These are phyloP conservation scores for Davidsoniella neocaledoniae DNA, from an alignment of 2,329 filamentous ascomycete genomes.

Conservation along the genomic window DNA sequence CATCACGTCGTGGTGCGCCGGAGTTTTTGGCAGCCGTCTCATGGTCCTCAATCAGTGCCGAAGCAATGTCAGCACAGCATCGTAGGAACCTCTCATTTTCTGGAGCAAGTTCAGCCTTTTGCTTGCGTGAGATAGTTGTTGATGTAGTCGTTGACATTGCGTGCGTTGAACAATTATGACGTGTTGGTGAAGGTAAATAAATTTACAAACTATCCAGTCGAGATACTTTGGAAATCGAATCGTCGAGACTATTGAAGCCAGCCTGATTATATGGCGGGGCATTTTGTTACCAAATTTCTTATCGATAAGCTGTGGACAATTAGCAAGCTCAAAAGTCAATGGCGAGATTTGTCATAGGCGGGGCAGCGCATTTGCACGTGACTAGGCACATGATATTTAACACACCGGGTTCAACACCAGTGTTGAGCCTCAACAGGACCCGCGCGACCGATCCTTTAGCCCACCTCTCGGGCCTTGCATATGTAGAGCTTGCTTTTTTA, in stretches of 20 bases:
- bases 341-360: neutral
- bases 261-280: neutral
- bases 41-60: slow-evolving; percentile 84
- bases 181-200: neutral
- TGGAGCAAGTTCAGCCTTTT: slow-evolving; percentile 56
- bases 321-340: neutral
- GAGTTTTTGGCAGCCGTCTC: slow-evolving; percentile 56
- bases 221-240: neutral
- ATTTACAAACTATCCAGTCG: neutral
- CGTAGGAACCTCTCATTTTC: slow-evolving; percentile 91
- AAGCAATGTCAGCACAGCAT: slow-evolving; percentile 90
- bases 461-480: slow-evolving; percentile 7
- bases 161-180: too few relatives aligned
- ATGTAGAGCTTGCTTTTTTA: too few relatives aligned
- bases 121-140: slow-evolving; percentile 52
- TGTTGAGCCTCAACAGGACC: slow-evolving; percentile 7
- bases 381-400: too few relatives aligned
- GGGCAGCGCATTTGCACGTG: neutral
- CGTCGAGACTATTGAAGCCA: neutral
- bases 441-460: slow-evolving; percentile 11
- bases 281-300: neutral
- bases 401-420: too few relatives aligned
- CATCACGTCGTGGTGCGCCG: slow-evolving; percentile 58
- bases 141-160: slow-evolving; percentile 30
- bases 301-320: neutral